Evolutionary conservation across 1,139 yeast genomes (phyloP).

Genomic region (Pneumocystis wakefieldiae): DNA sequence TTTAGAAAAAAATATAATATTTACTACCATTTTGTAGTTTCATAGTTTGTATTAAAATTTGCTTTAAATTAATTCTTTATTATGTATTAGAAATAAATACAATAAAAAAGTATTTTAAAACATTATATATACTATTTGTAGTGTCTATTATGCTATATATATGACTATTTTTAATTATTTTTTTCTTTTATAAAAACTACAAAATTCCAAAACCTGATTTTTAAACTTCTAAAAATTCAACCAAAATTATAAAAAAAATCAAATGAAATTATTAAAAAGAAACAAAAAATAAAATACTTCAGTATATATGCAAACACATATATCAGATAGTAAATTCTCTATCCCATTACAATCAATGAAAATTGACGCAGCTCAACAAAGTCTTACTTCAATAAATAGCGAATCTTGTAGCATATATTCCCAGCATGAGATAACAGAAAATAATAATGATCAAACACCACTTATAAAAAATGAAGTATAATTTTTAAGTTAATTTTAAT

Average conservation of each 20-base stretch:
- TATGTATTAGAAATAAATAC: background rate
- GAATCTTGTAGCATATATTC: background rate
- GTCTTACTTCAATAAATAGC: background rate
- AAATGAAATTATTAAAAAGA: background rate
- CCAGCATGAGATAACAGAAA: background rate
- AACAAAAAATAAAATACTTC: background rate
- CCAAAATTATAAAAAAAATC: background rate
- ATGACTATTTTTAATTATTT: background rate
- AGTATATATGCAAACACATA: background rate
- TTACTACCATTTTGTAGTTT: background rate
- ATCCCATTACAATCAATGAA: background rate
- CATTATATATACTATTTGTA: background rate
- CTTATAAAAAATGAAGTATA: background rate
- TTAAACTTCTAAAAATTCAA: background rate
- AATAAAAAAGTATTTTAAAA: background rate
- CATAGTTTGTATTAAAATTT: background rate
- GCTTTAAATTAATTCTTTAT: background rate
- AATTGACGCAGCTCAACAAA: background rate
- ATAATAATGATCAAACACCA: background rate
- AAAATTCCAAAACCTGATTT: background rate
- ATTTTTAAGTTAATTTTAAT: background rate
- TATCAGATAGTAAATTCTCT: background rate
- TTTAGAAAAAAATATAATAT: background rate
- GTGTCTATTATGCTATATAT: background rate
- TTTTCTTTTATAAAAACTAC: background rate